phyloP scores from a whole-genome alignment of 306 rosid genomes.

The Casuarina cunninghamiana region DNA sequence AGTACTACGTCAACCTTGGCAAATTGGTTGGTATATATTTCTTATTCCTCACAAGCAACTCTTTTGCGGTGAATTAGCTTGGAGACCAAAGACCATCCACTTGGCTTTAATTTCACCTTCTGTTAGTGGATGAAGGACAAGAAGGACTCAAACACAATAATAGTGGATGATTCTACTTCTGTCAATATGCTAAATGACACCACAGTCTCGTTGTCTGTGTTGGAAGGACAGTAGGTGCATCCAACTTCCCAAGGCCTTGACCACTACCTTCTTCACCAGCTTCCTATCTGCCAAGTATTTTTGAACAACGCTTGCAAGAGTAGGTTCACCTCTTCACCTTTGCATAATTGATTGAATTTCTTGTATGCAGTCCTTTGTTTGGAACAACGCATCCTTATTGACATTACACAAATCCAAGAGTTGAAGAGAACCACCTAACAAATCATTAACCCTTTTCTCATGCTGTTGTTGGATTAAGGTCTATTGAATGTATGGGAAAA shows the following conservation, averaged over 20 bases:
- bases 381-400: conserved; percentile 34
- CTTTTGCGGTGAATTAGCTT: conserved; percentile 31
- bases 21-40: conserved; percentile 32
- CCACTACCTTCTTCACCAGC: conserved; percentile 31
- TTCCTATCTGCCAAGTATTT: no score
- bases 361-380: conserved; percentile 35
- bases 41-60: conserved; percentile 23
- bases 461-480: conserved; percentile 27
- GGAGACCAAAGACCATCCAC: conserved; percentile 39
- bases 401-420: conserved; percentile 39
- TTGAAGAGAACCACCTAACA: conserved; percentile 38
- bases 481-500: conserved; percentile 31
- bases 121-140: conserved; percentile 32
- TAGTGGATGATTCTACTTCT: conserved; percentile 32
- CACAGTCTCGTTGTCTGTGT: conserved; percentile 21
- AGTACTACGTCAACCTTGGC: conserved; percentile 13
- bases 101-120: conserved; percentile 17
- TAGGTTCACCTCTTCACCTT: conserved; percentile 28
- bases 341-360: conserved; percentile 40
- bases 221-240: background rate
- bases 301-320: background rate
- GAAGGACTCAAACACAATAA: conserved; percentile 30
- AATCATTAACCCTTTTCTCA: conserved; percentile 38
- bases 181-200: conserved; percentile 31
- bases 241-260: conserved; percentile 34